Conservation (phyloP, 352 stramenopile species). For the Globisporangium middletonii region DNA sequence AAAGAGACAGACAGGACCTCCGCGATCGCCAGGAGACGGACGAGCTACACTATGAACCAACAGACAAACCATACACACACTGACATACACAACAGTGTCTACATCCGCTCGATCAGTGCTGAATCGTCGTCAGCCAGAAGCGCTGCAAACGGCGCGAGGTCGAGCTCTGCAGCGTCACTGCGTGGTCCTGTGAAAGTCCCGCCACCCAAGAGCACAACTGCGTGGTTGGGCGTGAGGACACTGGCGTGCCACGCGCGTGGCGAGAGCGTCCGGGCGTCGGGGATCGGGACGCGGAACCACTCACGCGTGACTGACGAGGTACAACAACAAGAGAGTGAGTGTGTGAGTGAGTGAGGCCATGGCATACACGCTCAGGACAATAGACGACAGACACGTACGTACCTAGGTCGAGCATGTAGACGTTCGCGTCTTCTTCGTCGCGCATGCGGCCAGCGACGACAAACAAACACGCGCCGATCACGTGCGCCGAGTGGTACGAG, state of each 20-base stretch:
- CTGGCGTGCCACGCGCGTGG: conserved; percentile 68
- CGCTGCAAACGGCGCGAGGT: conserved; percentile 31
- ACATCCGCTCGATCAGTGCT: background rate
- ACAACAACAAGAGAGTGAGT: no score
- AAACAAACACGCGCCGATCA: conserved; percentile 42
- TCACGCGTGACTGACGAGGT: conserved; percentile 13
- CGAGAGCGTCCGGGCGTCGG: conserved; percentile 18
- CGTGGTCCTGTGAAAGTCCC: conserved; percentile 55
- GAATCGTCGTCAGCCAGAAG: background rate
- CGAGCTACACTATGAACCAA: no score
- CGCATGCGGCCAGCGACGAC: conserved; percentile 55
- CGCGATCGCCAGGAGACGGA: no score
- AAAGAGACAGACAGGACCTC: no score
- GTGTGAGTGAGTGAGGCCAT: background rate
- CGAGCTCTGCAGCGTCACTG: conserved; percentile 42
- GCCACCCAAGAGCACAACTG: conserved; percentile 51
- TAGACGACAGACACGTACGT: background rate
- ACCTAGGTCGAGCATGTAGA: conserved; percentile 56
- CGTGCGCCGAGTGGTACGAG: conserved; percentile 65
- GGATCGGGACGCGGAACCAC: conserved; percentile 46
- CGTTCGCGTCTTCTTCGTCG: conserved; percentile 29
- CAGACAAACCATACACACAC: no score
- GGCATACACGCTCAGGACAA: background rate
- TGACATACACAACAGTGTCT: background rate
- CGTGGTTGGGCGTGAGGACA: conserved; percentile 23